Conservation (phyloP, 306 rosid species). For the Quercus alba region DNA sequence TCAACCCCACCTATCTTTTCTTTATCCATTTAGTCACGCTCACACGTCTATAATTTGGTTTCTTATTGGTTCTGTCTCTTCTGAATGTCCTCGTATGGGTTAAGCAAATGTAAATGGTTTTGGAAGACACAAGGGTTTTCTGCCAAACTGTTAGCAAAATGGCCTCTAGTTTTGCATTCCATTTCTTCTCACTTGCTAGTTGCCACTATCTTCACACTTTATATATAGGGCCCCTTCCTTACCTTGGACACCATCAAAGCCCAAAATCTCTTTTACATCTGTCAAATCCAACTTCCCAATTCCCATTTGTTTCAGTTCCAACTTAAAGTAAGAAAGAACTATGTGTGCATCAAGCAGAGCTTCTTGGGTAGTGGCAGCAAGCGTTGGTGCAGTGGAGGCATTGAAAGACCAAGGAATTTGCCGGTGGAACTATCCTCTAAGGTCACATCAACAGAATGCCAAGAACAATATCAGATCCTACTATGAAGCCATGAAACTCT, state of each 20-base stretch:
- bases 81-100: too few species aligned
- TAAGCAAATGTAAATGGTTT: not conserved
- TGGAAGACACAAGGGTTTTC: not conserved
- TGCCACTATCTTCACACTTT: not conserved
- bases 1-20: too few species aligned
- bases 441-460: constrained; percentile 23
- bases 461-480: constrained; percentile 20
- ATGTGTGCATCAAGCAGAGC: constrained; percentile 23
- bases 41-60: too few species aligned
- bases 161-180: not conserved
- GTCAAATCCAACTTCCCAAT: not conserved
- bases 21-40: too few species aligned
- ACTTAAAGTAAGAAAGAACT: not conserved
- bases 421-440: constrained; percentile 23
- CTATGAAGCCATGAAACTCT: constrained; percentile 3
- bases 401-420: constrained; percentile 33
- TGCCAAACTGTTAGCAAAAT: not conserved
- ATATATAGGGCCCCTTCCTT: not conserved
- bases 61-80: too few species aligned
- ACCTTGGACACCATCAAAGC: not conserved
- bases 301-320: not conserved
- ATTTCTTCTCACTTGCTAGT: not conserved
- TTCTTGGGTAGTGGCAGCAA: constrained; percentile 23
- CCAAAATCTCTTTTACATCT: not conserved
- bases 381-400: constrained; percentile 32